A percentile compares a stretch with the other conserved stretches of the same genome.
Evolutionary conservation across 202 grass and related monocot genomes (phyloP).

Genomic region (Zizania palustris): DNA sequence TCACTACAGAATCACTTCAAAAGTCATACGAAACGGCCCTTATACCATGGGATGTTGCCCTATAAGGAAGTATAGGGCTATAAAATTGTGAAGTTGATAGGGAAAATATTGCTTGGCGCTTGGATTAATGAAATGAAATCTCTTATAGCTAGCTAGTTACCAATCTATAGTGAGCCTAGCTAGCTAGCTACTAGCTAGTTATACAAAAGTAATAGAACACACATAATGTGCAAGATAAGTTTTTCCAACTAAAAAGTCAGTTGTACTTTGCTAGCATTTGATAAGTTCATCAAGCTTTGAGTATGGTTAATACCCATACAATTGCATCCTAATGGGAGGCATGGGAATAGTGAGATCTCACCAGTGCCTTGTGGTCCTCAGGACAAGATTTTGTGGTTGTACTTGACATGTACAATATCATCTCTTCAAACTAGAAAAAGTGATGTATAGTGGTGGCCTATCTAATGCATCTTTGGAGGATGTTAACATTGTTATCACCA

Average conservation of each 20-base stretch:
- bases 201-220: constrained; percentile 10
- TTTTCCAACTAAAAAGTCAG: constrained; percentile 22
- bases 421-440: constrained; percentile 31
- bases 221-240: constrained; percentile 35
- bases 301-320: constrained; percentile 44
- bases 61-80: not conserved
- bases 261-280: constrained; percentile 30
- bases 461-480: constrained; percentile 34
- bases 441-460: constrained; percentile 25
- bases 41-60: not conserved
- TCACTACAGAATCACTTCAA: no score
- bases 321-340: constrained; percentile 50
- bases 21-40: no score
- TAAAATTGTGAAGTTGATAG: not conserved
- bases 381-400: constrained; percentile 44
- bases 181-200: not conserved
- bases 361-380: constrained; percentile 46
- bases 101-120: not conserved
- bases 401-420: constrained; percentile 44
- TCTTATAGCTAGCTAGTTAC: not conserved
- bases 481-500: constrained; percentile 56
- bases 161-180: not conserved
- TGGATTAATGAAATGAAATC: not conserved
- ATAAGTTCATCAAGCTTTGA: constrained; percentile 38
- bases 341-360: constrained; percentile 38